Conservation (phyloP, 139 green algal genomes). For the Coelastrella sp. region DNA sequence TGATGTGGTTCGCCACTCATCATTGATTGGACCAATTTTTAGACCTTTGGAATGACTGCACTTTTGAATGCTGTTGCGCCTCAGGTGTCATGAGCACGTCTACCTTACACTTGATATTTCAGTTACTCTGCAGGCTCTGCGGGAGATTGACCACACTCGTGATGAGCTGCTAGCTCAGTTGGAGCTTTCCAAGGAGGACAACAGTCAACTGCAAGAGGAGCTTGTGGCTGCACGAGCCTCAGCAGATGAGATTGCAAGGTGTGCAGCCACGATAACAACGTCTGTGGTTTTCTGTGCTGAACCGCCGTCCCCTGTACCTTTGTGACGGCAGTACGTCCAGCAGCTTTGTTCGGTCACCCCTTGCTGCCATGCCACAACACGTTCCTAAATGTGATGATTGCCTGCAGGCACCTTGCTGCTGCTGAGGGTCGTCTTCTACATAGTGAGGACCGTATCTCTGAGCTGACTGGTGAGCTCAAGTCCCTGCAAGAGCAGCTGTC, state of each 20-base stretch:
- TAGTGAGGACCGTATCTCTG: constrained; percentile 48
- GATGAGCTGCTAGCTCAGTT: constrained; percentile 55
- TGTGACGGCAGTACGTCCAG: no score
- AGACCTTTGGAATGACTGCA: no score
- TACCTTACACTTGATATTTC: background rate
- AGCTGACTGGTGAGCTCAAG: constrained; percentile 42
- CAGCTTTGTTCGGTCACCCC: background rate
- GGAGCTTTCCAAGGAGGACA: constrained; percentile 61
- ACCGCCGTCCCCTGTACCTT: no score
- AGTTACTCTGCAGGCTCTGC: constrained; percentile 9
- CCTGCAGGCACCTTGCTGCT: constrained; percentile 59
- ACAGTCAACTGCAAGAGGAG: constrained; percentile 45
- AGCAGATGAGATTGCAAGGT: constrained; percentile 55
- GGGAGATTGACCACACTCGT: background rate
- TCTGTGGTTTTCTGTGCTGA: no score
- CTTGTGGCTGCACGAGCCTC: constrained; percentile 48
- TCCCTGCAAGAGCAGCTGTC: constrained; percentile 56
- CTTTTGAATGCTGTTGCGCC: no score
- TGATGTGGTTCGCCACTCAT: background rate
- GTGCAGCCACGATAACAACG: background rate
- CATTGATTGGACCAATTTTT: no score
- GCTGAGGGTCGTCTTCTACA: constrained; percentile 67
- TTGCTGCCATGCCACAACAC: no score
- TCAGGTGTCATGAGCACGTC: no score
- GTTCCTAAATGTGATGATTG: no score